Base-by-base conservation (phyloP, 345 rosid species). In the Eucalyptus cloeziana region DNA sequence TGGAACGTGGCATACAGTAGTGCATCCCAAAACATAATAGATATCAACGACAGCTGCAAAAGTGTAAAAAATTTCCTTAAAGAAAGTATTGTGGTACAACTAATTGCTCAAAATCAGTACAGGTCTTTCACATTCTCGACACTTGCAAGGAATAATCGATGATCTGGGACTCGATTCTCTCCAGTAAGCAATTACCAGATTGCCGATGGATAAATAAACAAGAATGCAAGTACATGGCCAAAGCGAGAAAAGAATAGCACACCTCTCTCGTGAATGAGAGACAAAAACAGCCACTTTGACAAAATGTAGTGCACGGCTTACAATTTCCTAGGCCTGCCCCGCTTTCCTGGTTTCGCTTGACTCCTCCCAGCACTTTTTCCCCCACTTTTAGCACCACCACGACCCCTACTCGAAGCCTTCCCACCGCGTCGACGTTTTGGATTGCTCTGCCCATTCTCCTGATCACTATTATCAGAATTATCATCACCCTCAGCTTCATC, bases 281-380 rank as follows among this genome's bases (percentile, higher is more conserved):
- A 85, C 54, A 88, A 88, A 88, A 88, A 79, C 58, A 49, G 54
- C 45, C 56, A 62, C 52, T 81, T 81, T 8, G n/a, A 52, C 50
- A 85, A 88, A 58, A 79, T n/a, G 33, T 4, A 30, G 51, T 22
- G 49, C 83, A 31, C 56, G 37, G 67, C 86, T 90, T 79, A 96
- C 8, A 94, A 88, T 95, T 94, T 96, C 6, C 97, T 94, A 17
- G 97, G 97, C 89, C 99, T 93, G 88, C 99, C 99, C 91, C 97
- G 93, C 92, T 90, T 96, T 27, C 97, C 96, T 8, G 92, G 50
- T 91, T 93, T 95, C 9, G 33, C 94, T 85, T 86, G 91, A 12
- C 93, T 94, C 85, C 88, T 91, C 13, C 94, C 90, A 6, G 92
- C 49, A n/a, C 93, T 31, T 7, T 91, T 52, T 45, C 91, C 92